Percentiles rank a stretch among this genome's conserved stretches.
These are phyloP conservation scores for Glycine soja DNA, from an alignment of 306 rosid genomes.

Conservation along the genomic window DNA sequence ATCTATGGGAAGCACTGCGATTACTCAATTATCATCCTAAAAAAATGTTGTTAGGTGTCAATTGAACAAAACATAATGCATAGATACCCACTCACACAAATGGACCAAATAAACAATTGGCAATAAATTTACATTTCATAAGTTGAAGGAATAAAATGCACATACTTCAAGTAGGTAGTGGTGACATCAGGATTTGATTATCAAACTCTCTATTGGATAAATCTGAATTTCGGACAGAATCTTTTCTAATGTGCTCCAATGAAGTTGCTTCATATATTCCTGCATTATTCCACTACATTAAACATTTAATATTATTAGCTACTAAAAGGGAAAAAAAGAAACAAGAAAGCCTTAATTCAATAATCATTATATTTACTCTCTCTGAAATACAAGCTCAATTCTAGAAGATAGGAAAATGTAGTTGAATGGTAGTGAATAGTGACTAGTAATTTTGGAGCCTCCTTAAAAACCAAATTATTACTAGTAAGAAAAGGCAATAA, in stretches of 20 bases:
- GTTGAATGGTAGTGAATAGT: not conserved
- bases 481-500: not conserved
- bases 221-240: constrained; percentile 63
- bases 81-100: not conserved
- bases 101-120: constrained; percentile 25
- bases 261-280: constrained; percentile 94
- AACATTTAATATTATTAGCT: constrained; percentile 32
- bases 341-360: not conserved
- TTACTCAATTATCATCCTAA: not conserved
- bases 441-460: not conserved
- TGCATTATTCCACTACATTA: constrained; percentile 50
- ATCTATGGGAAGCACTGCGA: too few relatives aligned
- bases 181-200: constrained; percentile 67
- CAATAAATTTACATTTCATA: constrained; percentile 23
- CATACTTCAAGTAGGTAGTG: constrained; percentile 92
- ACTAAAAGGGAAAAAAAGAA: constrained; percentile 12
- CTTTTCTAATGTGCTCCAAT: constrained; percentile 78
- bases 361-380: not conserved
- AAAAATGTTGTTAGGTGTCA: constrained; percentile 2
- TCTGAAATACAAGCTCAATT: not conserved
- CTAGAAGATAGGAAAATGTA: constrained; percentile 1
- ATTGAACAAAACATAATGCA: constrained; percentile 13
- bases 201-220: constrained; percentile 65
- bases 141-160: constrained; percentile 27
- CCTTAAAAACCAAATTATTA: not conserved